phyloP scores from a whole-genome alignment of 2,329 filamentous ascomycete species.

The Colletotrichum gloeosporioides region DNA sequence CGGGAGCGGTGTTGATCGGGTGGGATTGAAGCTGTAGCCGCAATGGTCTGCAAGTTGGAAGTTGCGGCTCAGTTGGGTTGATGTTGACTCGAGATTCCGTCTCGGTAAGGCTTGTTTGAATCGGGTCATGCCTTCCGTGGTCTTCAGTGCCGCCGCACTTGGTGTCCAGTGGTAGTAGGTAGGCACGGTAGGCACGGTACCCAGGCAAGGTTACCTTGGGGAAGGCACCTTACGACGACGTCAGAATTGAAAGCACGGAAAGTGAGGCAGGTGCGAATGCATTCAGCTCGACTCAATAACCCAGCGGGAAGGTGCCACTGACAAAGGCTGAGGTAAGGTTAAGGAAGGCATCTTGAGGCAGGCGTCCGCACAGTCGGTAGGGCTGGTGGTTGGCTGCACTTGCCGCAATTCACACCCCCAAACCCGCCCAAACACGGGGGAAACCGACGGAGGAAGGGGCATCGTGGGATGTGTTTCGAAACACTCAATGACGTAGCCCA shows the following conservation, averaged over 20 bases:
- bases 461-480: constrained; percentile 22
- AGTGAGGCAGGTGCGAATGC: neutral
- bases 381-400: neutral
- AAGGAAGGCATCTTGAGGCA: neutral
- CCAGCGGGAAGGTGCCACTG: neutral
- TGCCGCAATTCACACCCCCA: neutral
- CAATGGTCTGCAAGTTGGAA: neutral
- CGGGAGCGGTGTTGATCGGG: neutral
- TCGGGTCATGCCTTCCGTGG: neutral
- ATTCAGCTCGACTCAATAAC: neutral
- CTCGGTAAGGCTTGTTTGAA: neutral
- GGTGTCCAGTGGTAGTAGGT: neutral
- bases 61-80: neutral
- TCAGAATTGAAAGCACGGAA: neutral
- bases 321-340: neutral
- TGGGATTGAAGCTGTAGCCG: neutral
- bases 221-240: neutral
- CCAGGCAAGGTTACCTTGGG: neutral
- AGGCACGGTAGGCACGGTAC: neutral
- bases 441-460: constrained; percentile 16
- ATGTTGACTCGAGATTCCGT: neutral
- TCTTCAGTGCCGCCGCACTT: neutral
- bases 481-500: constrained; percentile 17
- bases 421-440: neutral
- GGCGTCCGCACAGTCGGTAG: neutral